These are phyloP conservation scores for Auricularia heimuer DNA, from an alignment of 768 basidiomycete species.

Conservation along the genomic window DNA sequence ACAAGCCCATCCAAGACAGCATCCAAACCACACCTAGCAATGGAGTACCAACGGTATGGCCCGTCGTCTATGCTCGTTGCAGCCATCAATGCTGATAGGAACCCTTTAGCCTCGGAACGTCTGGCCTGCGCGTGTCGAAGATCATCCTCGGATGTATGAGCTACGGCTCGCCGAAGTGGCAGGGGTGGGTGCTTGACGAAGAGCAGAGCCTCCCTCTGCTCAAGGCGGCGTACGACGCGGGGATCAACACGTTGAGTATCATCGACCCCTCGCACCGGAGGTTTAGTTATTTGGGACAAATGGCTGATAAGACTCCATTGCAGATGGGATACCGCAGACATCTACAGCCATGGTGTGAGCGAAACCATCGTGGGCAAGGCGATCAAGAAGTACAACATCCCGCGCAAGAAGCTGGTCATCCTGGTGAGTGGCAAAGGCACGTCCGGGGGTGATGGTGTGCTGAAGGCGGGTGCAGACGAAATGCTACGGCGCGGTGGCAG, in stretches of 20 bases:
- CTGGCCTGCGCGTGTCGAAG: constrained; percentile 53
- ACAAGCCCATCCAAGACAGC: no score
- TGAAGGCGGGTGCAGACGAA: constrained; percentile 13
- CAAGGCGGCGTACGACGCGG: constrained; percentile 30
- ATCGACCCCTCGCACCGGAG: no score
- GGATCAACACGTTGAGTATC: neutral
- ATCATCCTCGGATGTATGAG: constrained; percentile 56
- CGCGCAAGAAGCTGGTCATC: constrained; percentile 24
- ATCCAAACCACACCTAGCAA: neutral
- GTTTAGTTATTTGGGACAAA: no score
- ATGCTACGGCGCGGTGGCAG: constrained; percentile 13
- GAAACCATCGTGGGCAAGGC: constrained; percentile 30
- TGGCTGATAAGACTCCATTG: neutral
- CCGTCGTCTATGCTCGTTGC: no score
- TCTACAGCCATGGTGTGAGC: constrained; percentile 19
- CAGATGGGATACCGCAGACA: neutral
- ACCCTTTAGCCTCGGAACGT: constrained; percentile 34
- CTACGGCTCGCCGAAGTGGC: constrained; percentile 45
- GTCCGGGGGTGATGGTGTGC: neutral
- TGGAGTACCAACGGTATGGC: neutral
- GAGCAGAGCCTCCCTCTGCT: constrained; percentile 37
- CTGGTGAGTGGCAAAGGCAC: constrained; percentile 5
- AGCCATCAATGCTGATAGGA: no score
- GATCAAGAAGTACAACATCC: constrained; percentile 27
- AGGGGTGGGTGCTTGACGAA: constrained; percentile 42